Evolutionary conservation across 2,329 filamentous ascomycete genomes (phyloP).

Genomic region (Apiospora rasikravindrae): DNA sequence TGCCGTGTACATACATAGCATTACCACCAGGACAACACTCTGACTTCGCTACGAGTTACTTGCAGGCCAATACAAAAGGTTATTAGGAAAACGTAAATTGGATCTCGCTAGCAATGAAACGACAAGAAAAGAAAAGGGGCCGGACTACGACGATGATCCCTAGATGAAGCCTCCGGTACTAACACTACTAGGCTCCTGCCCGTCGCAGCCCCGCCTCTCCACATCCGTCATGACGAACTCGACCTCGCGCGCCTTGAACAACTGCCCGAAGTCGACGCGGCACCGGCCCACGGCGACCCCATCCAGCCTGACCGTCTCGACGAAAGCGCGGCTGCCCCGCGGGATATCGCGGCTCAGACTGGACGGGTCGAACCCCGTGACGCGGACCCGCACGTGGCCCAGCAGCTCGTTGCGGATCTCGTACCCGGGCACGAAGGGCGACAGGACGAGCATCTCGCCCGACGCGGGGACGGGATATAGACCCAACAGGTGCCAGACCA

Average conservation of each 20-base stretch:
- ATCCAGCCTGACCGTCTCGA: background rate
- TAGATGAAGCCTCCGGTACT: slow-evolving; percentile 2
- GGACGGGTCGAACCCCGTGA: slow-evolving; percentile 6
- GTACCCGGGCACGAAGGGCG: slow-evolving; percentile 14
- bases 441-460: slow-evolving; percentile 9
- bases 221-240: slow-evolving; percentile 15
- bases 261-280: background rate
- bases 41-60: no score
- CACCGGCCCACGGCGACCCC: background rate
- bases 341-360: background rate
- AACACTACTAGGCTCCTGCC: slow-evolving; percentile 13
- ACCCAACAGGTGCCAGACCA: slow-evolving; percentile 11
- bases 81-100: no score
- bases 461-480: slow-evolving; percentile 5
- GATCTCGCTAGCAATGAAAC: background rate
- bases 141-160: background rate
- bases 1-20: no score
- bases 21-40: no score
- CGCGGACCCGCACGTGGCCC: background rate
- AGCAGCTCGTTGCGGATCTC: slow-evolving; percentile 11
- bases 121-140: no score
- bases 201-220: background rate
- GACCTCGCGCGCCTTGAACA: slow-evolving; percentile 9
- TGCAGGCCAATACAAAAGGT: no score
- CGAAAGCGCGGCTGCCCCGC: background rate